Evolutionary conservation across 108 stramenopile species (phyloP), one percentile per base, ranked within the genome.

Genomic region (Fistulifera solaris): DNA sequence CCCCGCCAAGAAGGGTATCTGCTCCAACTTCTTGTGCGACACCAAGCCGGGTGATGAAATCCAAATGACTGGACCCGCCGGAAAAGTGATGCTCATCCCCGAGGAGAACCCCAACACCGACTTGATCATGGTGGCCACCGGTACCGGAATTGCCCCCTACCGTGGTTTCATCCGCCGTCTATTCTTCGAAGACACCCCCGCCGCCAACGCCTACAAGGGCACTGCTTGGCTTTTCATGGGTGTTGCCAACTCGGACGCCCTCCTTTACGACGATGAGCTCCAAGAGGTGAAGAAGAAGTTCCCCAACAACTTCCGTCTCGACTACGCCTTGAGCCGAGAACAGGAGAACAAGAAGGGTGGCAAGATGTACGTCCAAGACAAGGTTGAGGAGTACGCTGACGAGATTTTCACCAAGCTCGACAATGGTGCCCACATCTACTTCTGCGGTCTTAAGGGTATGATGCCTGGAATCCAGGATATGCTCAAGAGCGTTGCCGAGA

Each of bases 351-450:
- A 76, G 66, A 73, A 74, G 57, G 96, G 96, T 52, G 96, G 94
- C 54, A 97, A 97, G 78, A 95, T 97, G 96, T 97, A 97, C 82
- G 91, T 97, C 62, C 96, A 97, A 76, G 94, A 97, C 88, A 95
- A 85, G 81, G 86, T 92, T 27, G 94, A 94, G 75, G 94, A 97
- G 60, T 95, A 95, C 61, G 93, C 88, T 16, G 94, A 97, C 66
- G 96, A 97, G 54, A 72, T 97, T 40, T 97, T 95, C 75, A 27
- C 35, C 38, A 89, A 88, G 81, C 79, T 97, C 15, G 73, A 76
- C 50, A 76, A 75, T 19, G 94, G 94, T 55, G 96, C 94, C 14
- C 94, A 94, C 87, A 94, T 96, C 56, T 96, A 96, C 81, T 96
- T 96, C 78, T 96, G 96, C 64, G 96, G 96, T 26, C 65, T 96